phyloP scores from a whole-genome alignment of 2,329 filamentous ascomycete genomes.

The Leptographium radiaticola region DNA sequence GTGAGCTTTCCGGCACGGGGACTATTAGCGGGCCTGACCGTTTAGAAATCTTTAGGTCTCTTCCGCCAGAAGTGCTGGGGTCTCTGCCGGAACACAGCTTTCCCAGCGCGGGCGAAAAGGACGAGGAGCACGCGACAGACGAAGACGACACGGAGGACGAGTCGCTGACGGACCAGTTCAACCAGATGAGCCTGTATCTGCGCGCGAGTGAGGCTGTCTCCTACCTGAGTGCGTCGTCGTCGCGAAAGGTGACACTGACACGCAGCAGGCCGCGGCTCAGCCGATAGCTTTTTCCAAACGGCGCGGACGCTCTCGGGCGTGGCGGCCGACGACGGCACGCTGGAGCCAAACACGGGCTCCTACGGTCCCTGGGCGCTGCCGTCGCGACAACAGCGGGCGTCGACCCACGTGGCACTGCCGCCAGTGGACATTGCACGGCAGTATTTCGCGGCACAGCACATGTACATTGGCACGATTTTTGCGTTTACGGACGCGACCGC shows the following conservation, averaged over 20 bases:
- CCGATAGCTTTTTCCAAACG: slow-evolving; percentile 25
- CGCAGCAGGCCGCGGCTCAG: slow-evolving; percentile 24
- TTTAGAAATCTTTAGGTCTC: slow-evolving; percentile 5
- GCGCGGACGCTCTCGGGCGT: slow-evolving; percentile 20
- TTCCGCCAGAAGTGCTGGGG: not conserved
- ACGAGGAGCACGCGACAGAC: not conserved
- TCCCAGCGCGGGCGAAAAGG: not conserved
- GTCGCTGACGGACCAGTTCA: slow-evolving; percentile 4
- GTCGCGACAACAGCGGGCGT: slow-evolving; percentile 14
- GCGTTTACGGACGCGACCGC: slow-evolving; percentile 32
- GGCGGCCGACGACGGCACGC: slow-evolving; percentile 15
- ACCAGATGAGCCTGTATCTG: slow-evolving; percentile 4
- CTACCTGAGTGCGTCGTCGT: too few relatives aligned
- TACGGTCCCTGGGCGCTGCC: slow-evolving; percentile 22
- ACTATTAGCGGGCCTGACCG: not conserved
- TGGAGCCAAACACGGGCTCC: slow-evolving; percentile 20
- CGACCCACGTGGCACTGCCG: slow-evolving; percentile 24
- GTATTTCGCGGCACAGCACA: slow-evolving; percentile 30
- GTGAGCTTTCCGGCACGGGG: not conserved
- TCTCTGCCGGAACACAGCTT: not conserved
- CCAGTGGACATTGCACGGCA: slow-evolving; percentile 36
- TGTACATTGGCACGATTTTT: slow-evolving; percentile 45
- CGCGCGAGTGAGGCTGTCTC: not conserved
- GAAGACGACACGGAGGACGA: not conserved
- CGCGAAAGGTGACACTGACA: not conserved